Evolutionary conservation across 208 protist genomes (phyloP).

Genomic region (Trichomonas gallinae): DNA sequence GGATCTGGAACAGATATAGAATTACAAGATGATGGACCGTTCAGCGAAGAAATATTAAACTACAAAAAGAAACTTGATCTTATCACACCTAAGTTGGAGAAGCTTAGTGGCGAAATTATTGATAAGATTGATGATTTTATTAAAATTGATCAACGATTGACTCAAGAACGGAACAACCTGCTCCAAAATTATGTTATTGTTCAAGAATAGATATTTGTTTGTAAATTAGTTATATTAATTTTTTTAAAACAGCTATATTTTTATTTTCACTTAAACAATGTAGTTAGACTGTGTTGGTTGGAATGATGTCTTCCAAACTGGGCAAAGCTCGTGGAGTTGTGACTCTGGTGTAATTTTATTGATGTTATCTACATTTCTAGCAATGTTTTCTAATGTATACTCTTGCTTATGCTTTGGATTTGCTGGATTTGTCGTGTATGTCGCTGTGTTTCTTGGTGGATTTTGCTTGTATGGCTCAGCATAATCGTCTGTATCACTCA

Average conservation of each 20-base stretch:
- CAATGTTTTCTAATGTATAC: background rate
- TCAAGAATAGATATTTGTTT: background rate
- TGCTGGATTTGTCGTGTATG: background rate
- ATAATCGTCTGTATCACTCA: background rate
- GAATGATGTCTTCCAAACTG: background rate
- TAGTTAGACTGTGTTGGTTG: background rate
- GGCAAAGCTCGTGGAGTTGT: background rate
- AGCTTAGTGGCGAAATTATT: background rate
- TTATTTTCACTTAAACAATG: too few species aligned
- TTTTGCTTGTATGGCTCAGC: background rate
- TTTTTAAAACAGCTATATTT: too few species aligned
- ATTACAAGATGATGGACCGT: background rate
- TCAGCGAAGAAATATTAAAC: background rate
- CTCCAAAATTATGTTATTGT: background rate
- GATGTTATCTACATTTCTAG: background rate
- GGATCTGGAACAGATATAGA: background rate
- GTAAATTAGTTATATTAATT: background rate
- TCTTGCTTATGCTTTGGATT: background rate
- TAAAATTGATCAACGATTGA: background rate
- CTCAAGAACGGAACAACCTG: background rate
- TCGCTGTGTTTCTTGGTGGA: background rate
- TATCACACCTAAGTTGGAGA: background rate
- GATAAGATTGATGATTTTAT: background rate
- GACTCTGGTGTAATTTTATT: background rate
- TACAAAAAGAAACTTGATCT: background rate